phyloP scores from a whole-genome alignment of 208 protist genomes.

The Tetramitus jugosus region DNA sequence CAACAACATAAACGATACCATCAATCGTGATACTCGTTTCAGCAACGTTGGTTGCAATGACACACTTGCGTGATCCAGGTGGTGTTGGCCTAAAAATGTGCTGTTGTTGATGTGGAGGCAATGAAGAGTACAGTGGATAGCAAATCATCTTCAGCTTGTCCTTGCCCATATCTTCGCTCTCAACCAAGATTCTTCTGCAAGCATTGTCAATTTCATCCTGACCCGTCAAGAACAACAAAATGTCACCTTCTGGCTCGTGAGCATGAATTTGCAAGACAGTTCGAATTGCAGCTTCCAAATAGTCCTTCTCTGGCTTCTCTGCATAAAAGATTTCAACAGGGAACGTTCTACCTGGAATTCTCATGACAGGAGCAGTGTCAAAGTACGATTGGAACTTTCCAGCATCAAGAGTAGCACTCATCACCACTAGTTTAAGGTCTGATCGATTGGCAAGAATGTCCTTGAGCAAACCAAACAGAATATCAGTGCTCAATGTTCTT shows the following conservation, averaged over 20 bases:
- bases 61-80: conserved; percentile 70
- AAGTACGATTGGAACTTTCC: conserved; percentile 85
- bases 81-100: conserved; percentile 34
- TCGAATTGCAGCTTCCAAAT: conserved; percentile 73
- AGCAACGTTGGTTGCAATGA: conserved; percentile 98
- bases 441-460: conserved; percentile 47
- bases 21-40: conserved; percentile 99
- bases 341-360: conserved; percentile 57
- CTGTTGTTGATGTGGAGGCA: conserved; percentile 4
- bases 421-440: conserved; percentile 80
- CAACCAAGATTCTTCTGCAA: conserved; percentile 37
- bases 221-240: conserved; percentile 98
- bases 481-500: conserved; percentile 64
- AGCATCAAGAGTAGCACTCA: conserved; percentile 80
- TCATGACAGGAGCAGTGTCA: conserved; percentile 54
- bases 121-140: conserved; percentile 52
- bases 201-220: conserved; percentile 90
- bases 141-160: conserved; percentile 51
- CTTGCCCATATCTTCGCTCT: conserved; percentile 30
- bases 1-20: conserved; percentile 98
- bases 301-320: conserved; percentile 72
- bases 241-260: conserved; percentile 71
- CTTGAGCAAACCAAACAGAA: conserved; percentile 81
- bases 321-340: conserved; percentile 82
- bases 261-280: conserved; percentile 70